Evolutionary conservation across 257 asterid species (phyloP).

Genomic region (Solanum piurae): DNA sequence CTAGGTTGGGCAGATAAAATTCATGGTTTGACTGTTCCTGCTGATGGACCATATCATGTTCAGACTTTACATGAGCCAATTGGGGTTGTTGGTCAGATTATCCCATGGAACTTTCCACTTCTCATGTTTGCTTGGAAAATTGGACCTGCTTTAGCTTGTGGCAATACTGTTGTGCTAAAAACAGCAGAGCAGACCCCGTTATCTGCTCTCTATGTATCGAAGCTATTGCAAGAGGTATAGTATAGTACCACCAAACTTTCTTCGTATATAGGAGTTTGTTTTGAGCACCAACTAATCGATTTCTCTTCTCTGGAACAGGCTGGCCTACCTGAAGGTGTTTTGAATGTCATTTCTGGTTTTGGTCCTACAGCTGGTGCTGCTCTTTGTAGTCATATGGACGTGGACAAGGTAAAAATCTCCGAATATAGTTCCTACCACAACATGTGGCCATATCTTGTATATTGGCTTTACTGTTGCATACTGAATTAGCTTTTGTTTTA

Average conservation of each 20-base stretch:
- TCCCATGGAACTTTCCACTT: background rate
- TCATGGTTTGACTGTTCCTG: background rate
- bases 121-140: conserved; percentile 50
- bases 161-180: conserved; percentile 72
- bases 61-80: background rate
- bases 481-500: background rate
- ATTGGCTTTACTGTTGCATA: background rate
- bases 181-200: conserved; percentile 97
- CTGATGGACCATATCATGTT: background rate
- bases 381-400: conserved; percentile 93
- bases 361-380: conserved; percentile 96
- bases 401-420: conserved; percentile 65
- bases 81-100: background rate
- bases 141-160: conserved; percentile 90
- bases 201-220: conserved; percentile 73
- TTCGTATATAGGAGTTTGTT: background rate
- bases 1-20: background rate
- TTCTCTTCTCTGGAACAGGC: conserved; percentile 41
- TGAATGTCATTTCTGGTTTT: conserved; percentile 82
- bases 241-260: conserved; percentile 19
- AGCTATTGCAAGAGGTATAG: conserved; percentile 53
- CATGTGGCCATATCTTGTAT: background rate
- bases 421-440: background rate
- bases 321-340: conserved; percentile 84
- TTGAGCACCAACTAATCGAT: background rate